Evolutionary conservation across 495 filamentous ascomycete species (phyloP).

Genomic region (Aspergillus hancockii): DNA sequence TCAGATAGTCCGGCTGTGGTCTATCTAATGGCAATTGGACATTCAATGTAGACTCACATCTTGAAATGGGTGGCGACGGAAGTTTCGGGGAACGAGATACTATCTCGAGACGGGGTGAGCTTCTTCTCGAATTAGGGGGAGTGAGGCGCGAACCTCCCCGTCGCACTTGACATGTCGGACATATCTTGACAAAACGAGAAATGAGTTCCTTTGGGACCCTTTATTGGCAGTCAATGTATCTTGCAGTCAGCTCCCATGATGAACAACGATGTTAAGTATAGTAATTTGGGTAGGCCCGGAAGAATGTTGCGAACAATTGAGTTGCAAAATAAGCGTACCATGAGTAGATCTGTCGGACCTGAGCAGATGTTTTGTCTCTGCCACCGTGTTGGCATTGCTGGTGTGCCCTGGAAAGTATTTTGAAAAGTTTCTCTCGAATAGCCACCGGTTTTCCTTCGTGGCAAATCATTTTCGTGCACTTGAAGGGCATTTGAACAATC

Average conservation of each 20-base stretch:
- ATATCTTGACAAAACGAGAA: conserved; percentile 58
- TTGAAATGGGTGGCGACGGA: conserved; percentile 39
- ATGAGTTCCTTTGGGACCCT: conserved; percentile 62
- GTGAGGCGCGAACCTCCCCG: conserved; percentile 47
- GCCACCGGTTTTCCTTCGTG: conserved; percentile 63
- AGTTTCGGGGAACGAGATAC: conserved; percentile 43
- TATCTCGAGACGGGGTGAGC: conserved; percentile 43
- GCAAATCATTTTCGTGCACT: conserved; percentile 52
- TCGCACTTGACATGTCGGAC: conserved; percentile 52
- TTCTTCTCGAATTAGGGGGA: conserved; percentile 45
- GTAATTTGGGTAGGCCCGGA: neutral
- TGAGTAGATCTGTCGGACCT: conserved; percentile 58
- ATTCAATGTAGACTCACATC: conserved; percentile 38
- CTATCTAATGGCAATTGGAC: conserved; percentile 29
- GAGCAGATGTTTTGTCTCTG: conserved; percentile 60
- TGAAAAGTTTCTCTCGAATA: conserved; percentile 59
- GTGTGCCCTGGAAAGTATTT: conserved; percentile 57
- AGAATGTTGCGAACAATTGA: neutral
- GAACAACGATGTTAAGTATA: neutral
- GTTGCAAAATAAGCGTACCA: conserved; percentile 42
- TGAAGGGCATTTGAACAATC: conserved; percentile 8
- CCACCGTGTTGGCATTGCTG: conserved; percentile 60
- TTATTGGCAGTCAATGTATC: neutral
- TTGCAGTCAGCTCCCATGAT: neutral
- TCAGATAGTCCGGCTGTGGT: conserved; percentile 36